Base-by-base conservation (phyloP, 768 basidiomycete genomes). In the Pilatotrama ljubarskyi region DNA sequence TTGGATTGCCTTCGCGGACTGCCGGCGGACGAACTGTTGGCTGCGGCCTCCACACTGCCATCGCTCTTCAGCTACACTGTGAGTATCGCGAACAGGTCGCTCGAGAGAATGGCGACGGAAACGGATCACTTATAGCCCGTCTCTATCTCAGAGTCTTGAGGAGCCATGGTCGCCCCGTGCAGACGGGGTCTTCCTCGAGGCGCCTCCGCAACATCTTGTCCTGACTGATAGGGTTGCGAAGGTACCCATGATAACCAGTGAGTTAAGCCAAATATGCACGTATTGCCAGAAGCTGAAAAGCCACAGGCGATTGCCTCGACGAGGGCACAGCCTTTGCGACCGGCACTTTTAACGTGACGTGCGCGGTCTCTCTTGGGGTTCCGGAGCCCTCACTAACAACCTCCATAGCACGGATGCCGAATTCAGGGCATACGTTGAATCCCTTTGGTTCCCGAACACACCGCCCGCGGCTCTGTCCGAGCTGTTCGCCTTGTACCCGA, bases 171-270 rank as follows among this genome's bases (percentile, higher is more conserved):
- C 77, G 2, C 83, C 83, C 29, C 74, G 80, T 2, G 70, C 75
- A 5, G 84, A 85, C 61, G 83, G 81, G 1, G 65, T 73, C 0
- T 80, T 85, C 64, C 57, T 85, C 18, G 73, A 75, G 1, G 79
- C 78, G 29, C 61, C 24, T 18, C 63, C 82, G 10, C 59, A 58
- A 75, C 76, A 61, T 66, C 72, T 82, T 6, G 74, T 83, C 9
- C 66, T 73, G 47, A 58, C 78, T 22, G 81, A 80, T 0, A 75
- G 71, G 41, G 72, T 84, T 11, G 81, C 82, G 0, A 75, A 77
- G 14, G 71, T 85, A 4, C 82, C 81, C 0, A 78, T 80, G 61
- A 70, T 85, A 22, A 80, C 72, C 0, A 82, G 82, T 69, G 44
- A 47, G 66, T 32, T 4, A 4, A 5, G 29, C n/a, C n/a, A n/a